Evolutionary conservation across 352 stramenopile genomes (phyloP).

Genomic region (Pythium brassicae): DNA sequence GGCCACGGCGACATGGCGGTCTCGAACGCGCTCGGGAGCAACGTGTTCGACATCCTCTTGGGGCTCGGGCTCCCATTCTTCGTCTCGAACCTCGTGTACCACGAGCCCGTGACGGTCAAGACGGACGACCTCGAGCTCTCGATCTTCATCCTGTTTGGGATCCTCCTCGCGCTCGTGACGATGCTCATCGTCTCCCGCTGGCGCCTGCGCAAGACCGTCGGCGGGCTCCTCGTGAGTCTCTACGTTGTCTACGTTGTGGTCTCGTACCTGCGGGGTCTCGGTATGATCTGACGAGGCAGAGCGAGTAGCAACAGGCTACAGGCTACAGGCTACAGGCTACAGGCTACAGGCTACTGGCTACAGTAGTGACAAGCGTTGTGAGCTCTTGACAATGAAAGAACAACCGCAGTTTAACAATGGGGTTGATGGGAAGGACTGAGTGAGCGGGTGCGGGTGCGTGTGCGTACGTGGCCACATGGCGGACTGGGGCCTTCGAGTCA

Average conservation of each 20-base stretch:
- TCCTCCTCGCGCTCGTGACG: slow-evolving; percentile 48
- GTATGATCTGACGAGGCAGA: slow-evolving; percentile 28
- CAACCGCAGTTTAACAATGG: too few relatives aligned
- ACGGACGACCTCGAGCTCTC: slow-evolving; percentile 52
- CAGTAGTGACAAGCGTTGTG: too few relatives aligned
- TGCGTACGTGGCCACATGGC: too few relatives aligned
- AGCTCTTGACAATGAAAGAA: too few relatives aligned
- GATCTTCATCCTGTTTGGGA: slow-evolving; percentile 61
- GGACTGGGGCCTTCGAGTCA: too few relatives aligned
- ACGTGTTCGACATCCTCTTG: slow-evolving; percentile 84
- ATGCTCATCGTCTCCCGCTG: slow-evolving; percentile 49
- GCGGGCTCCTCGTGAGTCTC: slow-evolving; percentile 35
- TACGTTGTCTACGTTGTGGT: slow-evolving; percentile 58
- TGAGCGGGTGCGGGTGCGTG: too few relatives aligned
- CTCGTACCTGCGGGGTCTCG: slow-evolving; percentile 50
- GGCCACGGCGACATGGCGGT: slow-evolving; percentile 81
- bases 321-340: too few relatives aligned
- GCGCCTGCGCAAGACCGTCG: slow-evolving; percentile 39
- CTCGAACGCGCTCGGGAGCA: slow-evolving; percentile 79
- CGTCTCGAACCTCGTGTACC: slow-evolving; percentile 72
- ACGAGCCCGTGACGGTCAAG: slow-evolving; percentile 39
- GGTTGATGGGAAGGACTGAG: too few relatives aligned
- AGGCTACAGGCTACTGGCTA: too few relatives aligned
- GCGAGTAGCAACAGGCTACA: neutral
- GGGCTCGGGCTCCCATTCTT: slow-evolving; percentile 75